Conservation (phyloP, 1,284 basidiomycete species). For the Tilletia setariae region DNA sequence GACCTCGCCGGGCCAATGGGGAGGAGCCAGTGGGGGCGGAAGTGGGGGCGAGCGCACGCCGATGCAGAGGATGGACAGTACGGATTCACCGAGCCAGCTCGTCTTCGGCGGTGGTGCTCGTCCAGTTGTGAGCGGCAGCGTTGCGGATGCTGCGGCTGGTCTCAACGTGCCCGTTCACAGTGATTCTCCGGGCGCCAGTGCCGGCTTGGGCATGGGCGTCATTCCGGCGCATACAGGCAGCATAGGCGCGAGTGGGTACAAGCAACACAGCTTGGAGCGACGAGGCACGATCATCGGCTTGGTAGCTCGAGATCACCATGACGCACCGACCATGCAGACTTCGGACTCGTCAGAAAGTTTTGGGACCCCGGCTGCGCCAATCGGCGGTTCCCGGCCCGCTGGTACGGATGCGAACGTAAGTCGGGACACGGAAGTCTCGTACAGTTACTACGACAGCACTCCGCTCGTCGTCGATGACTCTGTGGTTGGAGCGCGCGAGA, state of each 20-base stretch:
- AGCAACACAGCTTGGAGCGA: not conserved
- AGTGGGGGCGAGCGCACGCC: conserved; percentile 1
- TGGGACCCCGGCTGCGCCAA: not conserved
- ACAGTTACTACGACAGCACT: not conserved
- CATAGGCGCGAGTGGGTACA: conserved; percentile 11
- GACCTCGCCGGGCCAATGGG: not conserved
- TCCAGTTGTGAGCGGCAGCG: not conserved
- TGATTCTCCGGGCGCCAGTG: not conserved
- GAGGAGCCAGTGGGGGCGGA: no score
- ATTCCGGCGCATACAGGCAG: conserved; percentile 3
- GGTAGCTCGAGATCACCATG: not conserved
- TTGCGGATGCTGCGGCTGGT: not conserved
- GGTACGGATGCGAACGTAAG: no score
- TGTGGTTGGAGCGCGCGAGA: conserved; percentile 47
- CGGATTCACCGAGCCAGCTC: not conserved
- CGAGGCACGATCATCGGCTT: conserved; percentile 5
- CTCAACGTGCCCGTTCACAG: conserved; percentile 2
- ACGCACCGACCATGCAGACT: not conserved
- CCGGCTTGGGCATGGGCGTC: not conserved
- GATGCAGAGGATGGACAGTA: conserved; percentile 14
- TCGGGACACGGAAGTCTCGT: not conserved
- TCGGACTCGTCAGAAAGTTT: conserved; percentile 30
- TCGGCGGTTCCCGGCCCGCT: no score
- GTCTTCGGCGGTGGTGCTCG: not conserved
- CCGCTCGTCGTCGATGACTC: conserved; percentile 17